Base-by-base conservation (phyloP, 306 rosid genomes). In the Quercus ilex region DNA sequence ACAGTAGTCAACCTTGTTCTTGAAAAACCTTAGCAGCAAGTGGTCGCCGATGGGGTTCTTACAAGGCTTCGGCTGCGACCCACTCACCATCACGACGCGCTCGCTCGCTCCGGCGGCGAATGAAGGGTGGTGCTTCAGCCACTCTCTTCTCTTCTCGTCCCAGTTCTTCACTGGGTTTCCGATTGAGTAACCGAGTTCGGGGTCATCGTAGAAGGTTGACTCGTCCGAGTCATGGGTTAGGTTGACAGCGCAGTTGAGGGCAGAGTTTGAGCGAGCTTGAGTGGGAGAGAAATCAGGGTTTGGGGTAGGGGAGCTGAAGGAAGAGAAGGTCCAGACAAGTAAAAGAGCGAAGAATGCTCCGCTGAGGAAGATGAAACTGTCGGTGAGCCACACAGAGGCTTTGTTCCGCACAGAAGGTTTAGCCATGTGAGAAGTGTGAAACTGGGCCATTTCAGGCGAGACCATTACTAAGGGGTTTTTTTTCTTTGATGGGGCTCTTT, bases 1-100 rank as follows among this genome's bases (percentile, higher is more conserved):
- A 10, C 91, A 85, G 81, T 95, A 92, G 56, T 95, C 97, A 0
- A 92, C 97, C 74, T 95, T 95, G 89, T 95, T 95, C 80, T 90
- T 95, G 85, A 90, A 90, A 77, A 86, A 88, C 35, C 97, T 64
- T 4, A 91, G 60, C 0, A 95, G 86, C 0, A 91, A n/a, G 49
- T 92, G 92, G 26, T 94, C 95, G 30, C 99, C 99, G 64, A 88
- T 84, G 0, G 92, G 94, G 49, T 92, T 92, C 77, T 69, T 65
- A 58, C 99, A 94, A 59, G 93, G 80, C 7, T 71, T 12, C 23
- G 97, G 92, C 81, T 94, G 99, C 3, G 99, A 94, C 21, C 99
- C 99, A 0, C 92, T 92, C 26, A 94, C 75, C 81, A 92, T 64
- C 0, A 92, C 28, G 4, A 92, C 28, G 38, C 87, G 60, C 0